Percentiles rank a stretch among this genome's conserved stretches.
phyloP scores from a whole-genome alignment of 2,329 filamentous ascomycete genomes.

The Colletotrichum navitas region DNA sequence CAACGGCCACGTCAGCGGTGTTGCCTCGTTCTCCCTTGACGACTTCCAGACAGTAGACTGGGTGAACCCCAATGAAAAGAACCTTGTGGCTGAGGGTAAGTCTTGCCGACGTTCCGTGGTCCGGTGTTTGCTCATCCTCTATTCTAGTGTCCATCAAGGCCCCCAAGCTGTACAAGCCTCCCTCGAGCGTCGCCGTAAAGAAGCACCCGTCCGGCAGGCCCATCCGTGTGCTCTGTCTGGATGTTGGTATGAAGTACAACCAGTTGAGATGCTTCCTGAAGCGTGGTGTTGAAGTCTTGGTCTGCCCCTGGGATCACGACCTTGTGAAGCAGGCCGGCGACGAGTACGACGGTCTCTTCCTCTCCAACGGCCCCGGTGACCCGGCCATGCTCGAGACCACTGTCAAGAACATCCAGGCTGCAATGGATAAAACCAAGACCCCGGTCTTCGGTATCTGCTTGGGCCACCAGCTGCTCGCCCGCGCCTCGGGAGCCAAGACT shows the following conservation, averaged over 20 bases:
- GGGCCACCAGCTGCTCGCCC: conserved; percentile 91
- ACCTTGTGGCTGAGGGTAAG: conserved; percentile 95
- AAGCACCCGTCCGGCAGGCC: conserved; percentile 90
- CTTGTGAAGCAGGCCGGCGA: conserved; percentile 81
- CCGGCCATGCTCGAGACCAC: conserved; percentile 86
- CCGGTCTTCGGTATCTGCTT: conserved; percentile 97
- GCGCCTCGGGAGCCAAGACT: conserved; percentile 87
- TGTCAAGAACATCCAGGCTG: conserved; percentile 81
- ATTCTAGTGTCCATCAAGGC: conserved; percentile 85
- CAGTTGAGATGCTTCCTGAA: conserved; percentile 93
- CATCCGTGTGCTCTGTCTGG: conserved; percentile 90
- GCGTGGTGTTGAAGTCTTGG: conserved; percentile 91
- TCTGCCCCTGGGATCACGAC: conserved; percentile 97
- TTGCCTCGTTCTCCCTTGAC: conserved; percentile 46
- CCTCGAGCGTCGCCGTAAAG: conserved; percentile 72
- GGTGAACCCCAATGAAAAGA: conserved; percentile 92
- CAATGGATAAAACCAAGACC: conserved; percentile 82
- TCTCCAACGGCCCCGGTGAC: conserved; percentile 98
- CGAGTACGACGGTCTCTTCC: conserved; percentile 95
- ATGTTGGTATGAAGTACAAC: conserved; percentile 99
- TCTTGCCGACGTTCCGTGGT: conserved; percentile 45
- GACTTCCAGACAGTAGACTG: conserved; percentile 86
- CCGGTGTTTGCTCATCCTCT: conserved; percentile 54
- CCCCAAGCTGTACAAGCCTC: conserved; percentile 87
- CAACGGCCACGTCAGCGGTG: conserved; percentile 48